Conservation (phyloP, 2,329 filamentous ascomycete species). For the Dothistroma septosporum region DNA sequence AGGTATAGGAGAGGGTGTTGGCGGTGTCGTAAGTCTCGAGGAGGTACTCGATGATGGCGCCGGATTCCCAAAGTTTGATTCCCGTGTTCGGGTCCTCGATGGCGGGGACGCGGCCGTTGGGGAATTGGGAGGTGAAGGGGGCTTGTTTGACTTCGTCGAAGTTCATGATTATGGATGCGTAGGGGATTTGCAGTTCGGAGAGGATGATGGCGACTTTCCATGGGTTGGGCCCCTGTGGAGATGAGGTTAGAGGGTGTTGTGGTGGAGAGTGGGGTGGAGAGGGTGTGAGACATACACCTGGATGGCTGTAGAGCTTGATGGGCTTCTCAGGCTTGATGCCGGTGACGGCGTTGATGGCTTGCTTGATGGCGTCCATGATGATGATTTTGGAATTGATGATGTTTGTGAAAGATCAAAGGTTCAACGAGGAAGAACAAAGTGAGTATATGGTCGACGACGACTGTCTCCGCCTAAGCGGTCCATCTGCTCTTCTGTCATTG, state of each 20-base stretch:
- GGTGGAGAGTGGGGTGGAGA: not conserved
- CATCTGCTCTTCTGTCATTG: not conserved
- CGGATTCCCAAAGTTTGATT: slow-evolving; percentile 38
- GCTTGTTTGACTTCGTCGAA: slow-evolving; percentile 41
- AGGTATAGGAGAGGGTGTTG: slow-evolving; percentile 25
- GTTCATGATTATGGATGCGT: slow-evolving; percentile 35
- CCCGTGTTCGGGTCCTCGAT: slow-evolving; percentile 47
- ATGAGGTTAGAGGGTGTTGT: not conserved
- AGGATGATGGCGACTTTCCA: slow-evolving; percentile 44
- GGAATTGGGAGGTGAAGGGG: slow-evolving; percentile 39
- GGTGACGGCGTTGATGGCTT: not conserved
- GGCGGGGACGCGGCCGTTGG: slow-evolving; percentile 43
- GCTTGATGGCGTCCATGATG: slow-evolving; percentile 4
- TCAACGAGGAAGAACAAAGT: not conserved
- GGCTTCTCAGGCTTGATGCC: slow-evolving; percentile 12
- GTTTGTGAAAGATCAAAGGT: not conserved
- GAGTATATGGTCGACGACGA: not conserved
- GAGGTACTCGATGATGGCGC: slow-evolving; percentile 29
- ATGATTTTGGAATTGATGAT: not conserved
- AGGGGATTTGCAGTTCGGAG: slow-evolving; percentile 41
- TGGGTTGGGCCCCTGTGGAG: slow-evolving; percentile 36
- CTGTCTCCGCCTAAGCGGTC: not conserved
- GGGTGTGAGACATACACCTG: slow-evolving; percentile 12
- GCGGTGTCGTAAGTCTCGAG: slow-evolving; percentile 31
- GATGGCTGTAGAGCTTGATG: slow-evolving; percentile 29